Percentiles rank a stretch among this genome's conserved stretches.
Evolutionary conservation across 2,329 filamentous ascomycete species (phyloP).

Genomic region (Botrytis byssoidea): DNA sequence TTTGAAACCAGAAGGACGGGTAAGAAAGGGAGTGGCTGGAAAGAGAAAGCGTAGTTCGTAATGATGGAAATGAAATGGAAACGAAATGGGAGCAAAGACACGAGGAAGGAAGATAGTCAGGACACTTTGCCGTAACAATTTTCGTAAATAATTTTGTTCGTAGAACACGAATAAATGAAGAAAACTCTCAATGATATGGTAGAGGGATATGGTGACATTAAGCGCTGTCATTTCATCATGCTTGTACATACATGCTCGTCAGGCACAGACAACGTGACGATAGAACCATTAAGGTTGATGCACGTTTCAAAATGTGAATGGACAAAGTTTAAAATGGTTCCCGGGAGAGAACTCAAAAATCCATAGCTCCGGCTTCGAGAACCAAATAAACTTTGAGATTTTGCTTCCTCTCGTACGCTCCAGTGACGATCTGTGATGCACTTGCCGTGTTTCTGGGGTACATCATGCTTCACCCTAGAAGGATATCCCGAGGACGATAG

Average conservation of each 20-base stretch:
- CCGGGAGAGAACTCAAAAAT: neutral
- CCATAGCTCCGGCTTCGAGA: neutral
- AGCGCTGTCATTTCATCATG: conserved; percentile 1
- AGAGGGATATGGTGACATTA: neutral
- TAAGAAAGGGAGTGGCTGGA: neutral
- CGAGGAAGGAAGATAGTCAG: conserved; percentile 3
- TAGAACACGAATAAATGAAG: neutral
- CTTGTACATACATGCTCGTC: neutral
- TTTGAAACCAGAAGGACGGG: neutral
- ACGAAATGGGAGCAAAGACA: neutral
- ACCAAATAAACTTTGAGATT: too few species aligned
- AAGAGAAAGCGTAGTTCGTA: neutral
- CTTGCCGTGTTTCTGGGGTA: neutral
- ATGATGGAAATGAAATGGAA: conserved; percentile 1
- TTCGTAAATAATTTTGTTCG: neutral
- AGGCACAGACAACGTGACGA: neutral
- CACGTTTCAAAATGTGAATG: neutral
- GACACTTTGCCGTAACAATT: neutral
- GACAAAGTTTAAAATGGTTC: neutral
- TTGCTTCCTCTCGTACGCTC: neutral
- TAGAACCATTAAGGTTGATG: neutral
- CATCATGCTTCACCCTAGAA: conserved; percentile 10
- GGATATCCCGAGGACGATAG: neutral
- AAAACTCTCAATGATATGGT: neutral
- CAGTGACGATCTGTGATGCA: neutral